phyloP scores from a whole-genome alignment of 1,139 yeast species.

The Hemisphaericaspora xylanilytica region DNA sequence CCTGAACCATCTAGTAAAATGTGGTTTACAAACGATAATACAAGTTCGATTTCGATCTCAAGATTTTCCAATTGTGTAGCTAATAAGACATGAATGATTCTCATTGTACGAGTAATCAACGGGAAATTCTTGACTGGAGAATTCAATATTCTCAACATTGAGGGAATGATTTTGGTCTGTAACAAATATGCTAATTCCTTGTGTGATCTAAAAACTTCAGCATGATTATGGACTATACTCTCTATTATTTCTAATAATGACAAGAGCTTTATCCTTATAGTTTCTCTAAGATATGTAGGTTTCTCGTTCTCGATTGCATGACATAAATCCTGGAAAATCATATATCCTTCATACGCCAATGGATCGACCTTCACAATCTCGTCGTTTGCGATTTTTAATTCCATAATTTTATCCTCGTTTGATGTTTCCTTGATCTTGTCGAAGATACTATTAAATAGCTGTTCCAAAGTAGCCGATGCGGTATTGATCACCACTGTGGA shows the following conservation, averaged over 20 bases:
- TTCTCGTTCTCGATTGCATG: slow-evolving; percentile 58
- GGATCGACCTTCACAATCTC: slow-evolving; percentile 44
- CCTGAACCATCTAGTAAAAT: slow-evolving; percentile 30
- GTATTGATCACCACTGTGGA: slow-evolving; percentile 82
- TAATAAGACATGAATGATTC: slow-evolving; percentile 63
- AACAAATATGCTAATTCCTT: slow-evolving; percentile 64
- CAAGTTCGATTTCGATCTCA: slow-evolving; percentile 76
- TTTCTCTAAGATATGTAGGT: slow-evolving; percentile 46
- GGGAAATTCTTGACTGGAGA: slow-evolving; percentile 54
- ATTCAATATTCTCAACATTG: slow-evolving; percentile 61
- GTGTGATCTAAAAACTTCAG: slow-evolving; percentile 52
- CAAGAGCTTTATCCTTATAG: slow-evolving; percentile 56
- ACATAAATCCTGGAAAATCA: slow-evolving; percentile 71
- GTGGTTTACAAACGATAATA: slow-evolving; percentile 71
- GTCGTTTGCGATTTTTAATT: slow-evolving; percentile 45
- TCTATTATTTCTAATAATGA: slow-evolving; percentile 82
- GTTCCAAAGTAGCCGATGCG: slow-evolving; percentile 91
- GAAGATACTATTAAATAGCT: slow-evolving; percentile 70
- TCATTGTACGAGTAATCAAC: slow-evolving; percentile 66
- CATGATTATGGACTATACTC: slow-evolving; percentile 58
- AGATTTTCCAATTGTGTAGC: slow-evolving; percentile 59
- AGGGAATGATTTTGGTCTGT: slow-evolving; percentile 69
- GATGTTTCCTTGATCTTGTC: slow-evolving; percentile 50
- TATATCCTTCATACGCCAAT: slow-evolving; percentile 65
- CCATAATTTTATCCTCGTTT: slow-evolving; percentile 18